phyloP scores from a whole-genome alignment of 805 yeast genomes.

The Monosporozyma servazzii region DNA sequence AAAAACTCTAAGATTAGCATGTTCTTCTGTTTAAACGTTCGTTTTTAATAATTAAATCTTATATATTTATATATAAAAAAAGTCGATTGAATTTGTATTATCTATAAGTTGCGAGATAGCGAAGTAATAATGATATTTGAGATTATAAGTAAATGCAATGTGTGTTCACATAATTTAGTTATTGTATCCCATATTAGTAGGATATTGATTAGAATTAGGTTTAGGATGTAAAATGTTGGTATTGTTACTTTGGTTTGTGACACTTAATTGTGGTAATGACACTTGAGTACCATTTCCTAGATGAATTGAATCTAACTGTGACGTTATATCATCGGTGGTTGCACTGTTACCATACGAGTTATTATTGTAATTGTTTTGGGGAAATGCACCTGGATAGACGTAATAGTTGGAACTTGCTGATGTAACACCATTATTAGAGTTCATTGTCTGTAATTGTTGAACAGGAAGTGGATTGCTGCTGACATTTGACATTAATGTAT shows the following conservation, averaged over 20 bases:
- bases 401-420: conserved; percentile 11
- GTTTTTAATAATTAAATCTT: not conserved
- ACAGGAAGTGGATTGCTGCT: not conserved
- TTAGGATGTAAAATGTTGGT: conserved; percentile 2
- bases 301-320: conserved; percentile 24
- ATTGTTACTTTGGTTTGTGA: conserved; percentile 16
- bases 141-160: not conserved
- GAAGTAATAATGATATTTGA: not conserved
- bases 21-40: not conserved
- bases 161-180: not conserved
- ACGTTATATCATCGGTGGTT: conserved; percentile 19
- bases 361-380: conserved; percentile 13
- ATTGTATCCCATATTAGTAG: not conserved
- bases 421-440: conserved; percentile 4
- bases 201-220: not conserved
- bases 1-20: too few species aligned
- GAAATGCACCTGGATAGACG: conserved; percentile 28
- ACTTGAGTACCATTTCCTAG: conserved; percentile 24
- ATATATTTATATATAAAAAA: not conserved
- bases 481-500: conserved; percentile 6
- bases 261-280: conserved; percentile 26
- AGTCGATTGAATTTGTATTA: not conserved
- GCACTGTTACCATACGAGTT: not conserved
- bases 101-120: not conserved
- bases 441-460: not conserved